Percentiles rank a stretch among this genome's conserved stretches.
Evolutionary conservation across 192 early-diverging fungal genomes (phyloP).

Genomic region (Backusella circina): DNA sequence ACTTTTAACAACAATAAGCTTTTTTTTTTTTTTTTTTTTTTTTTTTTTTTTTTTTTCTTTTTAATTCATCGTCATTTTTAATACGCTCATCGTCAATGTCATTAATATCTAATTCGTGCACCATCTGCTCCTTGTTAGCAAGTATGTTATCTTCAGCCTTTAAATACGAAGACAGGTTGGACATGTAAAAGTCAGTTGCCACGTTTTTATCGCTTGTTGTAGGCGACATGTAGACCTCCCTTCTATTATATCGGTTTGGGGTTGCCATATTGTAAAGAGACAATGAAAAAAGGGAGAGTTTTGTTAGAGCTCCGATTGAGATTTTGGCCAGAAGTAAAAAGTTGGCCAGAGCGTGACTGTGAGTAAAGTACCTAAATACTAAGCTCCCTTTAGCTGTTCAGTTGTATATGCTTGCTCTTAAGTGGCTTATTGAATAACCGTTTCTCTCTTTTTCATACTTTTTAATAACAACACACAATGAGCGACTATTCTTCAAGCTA

Average conservation of each 20-base stretch:
- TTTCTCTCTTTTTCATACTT: not conserved
- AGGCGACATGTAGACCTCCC: not conserved
- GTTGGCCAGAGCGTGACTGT: slow-evolving; percentile 1
- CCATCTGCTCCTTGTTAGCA: not conserved
- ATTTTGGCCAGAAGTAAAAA: not conserved
- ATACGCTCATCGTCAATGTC: not conserved
- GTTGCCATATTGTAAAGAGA: not conserved
- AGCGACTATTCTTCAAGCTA: not conserved
- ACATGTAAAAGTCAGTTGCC: not conserved
- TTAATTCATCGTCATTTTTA: not conserved
- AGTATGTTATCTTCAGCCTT: not conserved
- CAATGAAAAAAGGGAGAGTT: not conserved
- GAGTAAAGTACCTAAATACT: not conserved
- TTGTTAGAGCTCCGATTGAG: not conserved
- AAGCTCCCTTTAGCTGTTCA: not conserved
- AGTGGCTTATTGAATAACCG: not conserved
- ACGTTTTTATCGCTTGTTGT: slow-evolving; percentile 3
- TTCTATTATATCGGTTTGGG: not conserved
- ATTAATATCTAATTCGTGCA: not conserved
- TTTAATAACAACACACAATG: not conserved
- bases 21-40: no score
- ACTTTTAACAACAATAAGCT: no score
- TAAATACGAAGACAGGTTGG: not conserved
- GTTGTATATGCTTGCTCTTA: not conserved
- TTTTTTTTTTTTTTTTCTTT: no score